Evolutionary conservation across 805 yeast species (phyloP).

Genomic region (Tetrapisispora taiwanensis): DNA sequence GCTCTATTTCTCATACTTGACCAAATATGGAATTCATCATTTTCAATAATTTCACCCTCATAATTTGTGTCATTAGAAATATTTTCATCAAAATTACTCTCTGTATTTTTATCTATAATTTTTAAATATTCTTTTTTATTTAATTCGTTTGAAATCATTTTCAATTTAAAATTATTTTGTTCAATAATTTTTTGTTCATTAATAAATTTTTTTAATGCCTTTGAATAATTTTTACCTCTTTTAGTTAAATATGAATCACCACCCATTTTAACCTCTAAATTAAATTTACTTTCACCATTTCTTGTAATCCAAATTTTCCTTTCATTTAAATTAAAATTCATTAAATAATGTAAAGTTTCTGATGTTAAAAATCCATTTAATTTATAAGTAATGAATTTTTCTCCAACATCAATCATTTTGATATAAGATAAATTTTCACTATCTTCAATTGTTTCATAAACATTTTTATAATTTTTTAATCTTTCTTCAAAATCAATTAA

Average conservation of each 20-base stretch:
- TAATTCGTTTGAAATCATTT: neutral
- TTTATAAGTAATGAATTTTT: slow-evolving; percentile 84
- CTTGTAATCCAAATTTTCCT: slow-evolving; percentile 92
- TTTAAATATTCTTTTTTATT: neutral
- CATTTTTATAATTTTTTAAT: slow-evolving; percentile 72
- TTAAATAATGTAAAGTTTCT: slow-evolving; percentile 80
- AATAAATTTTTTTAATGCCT: slow-evolving; percentile 66
- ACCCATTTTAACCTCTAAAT: slow-evolving; percentile 76
- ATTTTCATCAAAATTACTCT: neutral
- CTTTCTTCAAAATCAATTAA: slow-evolving; percentile 74
- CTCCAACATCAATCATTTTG: slow-evolving; percentile 93
- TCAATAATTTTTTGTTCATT: slow-evolving; percentile 49
- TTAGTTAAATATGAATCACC: slow-evolving; percentile 79
- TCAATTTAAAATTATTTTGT: slow-evolving; percentile 51
- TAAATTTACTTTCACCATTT: slow-evolving; percentile 87
- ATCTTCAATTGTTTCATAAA: slow-evolving; percentile 83
- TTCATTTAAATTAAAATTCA: slow-evolving; percentile 80
- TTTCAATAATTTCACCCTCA: slow-evolving; percentile 30
- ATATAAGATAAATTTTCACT: slow-evolving; percentile 69
- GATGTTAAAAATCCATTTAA: slow-evolving; percentile 84
- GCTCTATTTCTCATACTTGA: slow-evolving; percentile 78
- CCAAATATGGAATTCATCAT: slow-evolving; percentile 67
- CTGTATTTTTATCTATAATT: neutral
- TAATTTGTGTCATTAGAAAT: neutral
- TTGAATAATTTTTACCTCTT: slow-evolving; percentile 67